A percentile compares a stretch with the other conserved stretches of the same genome.
These are phyloP conservation scores for Jackrogersella multiformis DNA, from an alignment of 495 filamentous ascomycete species.

Conservation along the genomic window DNA sequence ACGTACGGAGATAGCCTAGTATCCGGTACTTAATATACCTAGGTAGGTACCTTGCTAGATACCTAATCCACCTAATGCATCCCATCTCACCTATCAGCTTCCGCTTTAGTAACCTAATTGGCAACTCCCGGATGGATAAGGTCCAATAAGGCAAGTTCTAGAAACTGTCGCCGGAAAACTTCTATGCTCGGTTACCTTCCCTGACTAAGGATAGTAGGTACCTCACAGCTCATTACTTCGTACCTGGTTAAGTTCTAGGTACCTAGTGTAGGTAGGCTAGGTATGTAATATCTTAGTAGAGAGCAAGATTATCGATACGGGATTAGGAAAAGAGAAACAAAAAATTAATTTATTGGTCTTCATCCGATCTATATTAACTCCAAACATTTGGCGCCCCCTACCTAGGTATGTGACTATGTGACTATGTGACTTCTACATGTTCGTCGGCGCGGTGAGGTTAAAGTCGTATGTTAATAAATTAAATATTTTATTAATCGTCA, in stretches of 20 bases:
- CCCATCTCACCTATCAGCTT: constrained; percentile 12
- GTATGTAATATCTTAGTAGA: too few relatives aligned
- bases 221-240: too few relatives aligned
- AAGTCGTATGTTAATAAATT: constrained; percentile 32
- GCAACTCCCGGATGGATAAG: constrained; percentile 24
- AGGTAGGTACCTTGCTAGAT: too few relatives aligned
- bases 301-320: background rate
- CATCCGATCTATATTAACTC: background rate
- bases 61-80: background rate
- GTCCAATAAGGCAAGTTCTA: constrained; percentile 28
- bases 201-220: too few relatives aligned
- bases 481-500: constrained; percentile 9
- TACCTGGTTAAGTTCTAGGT: too few relatives aligned
- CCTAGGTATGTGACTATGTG: background rate
- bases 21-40: too few relatives aligned
- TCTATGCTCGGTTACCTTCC: too few relatives aligned
- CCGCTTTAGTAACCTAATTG: constrained; percentile 19
- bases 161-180: constrained; percentile 22
- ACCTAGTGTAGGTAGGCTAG: too few relatives aligned
- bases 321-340: background rate
- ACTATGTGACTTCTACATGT: background rate
- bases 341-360: background rate
- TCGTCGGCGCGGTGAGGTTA: constrained; percentile 10
- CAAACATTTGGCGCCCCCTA: background rate
- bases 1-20: too few relatives aligned